Conservation (phyloP, 2,329 filamentous ascomycete species). For the Alternaria alternata region DNA sequence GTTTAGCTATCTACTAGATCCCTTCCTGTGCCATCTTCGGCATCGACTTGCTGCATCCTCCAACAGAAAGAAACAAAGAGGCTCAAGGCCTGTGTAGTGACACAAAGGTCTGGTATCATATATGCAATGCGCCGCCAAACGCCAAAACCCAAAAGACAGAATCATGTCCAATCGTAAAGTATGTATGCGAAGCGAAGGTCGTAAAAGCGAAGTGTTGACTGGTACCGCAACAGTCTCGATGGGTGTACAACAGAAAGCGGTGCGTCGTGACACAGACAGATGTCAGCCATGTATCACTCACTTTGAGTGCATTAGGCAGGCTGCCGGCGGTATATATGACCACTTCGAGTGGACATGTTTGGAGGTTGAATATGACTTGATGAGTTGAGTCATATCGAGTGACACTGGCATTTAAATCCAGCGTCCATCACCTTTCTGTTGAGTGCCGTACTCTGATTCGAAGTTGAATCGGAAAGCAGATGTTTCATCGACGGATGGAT, state of each 20-base stretch:
- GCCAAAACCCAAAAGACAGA: slow-evolving; percentile 37
- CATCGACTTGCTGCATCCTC: slow-evolving; percentile 6
- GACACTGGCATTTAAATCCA: slow-evolving; percentile 27
- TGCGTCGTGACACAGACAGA: slow-evolving; percentile 19
- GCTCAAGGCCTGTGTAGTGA: slow-evolving; percentile 42
- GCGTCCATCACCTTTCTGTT: slow-evolving; percentile 24
- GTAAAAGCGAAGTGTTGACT: slow-evolving; percentile 28
- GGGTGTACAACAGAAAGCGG: slow-evolving; percentile 20
- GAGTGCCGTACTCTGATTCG: slow-evolving; percentile 33
- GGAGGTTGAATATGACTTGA: neutral
- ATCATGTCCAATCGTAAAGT: slow-evolving; percentile 43
- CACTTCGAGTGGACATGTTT: neutral
- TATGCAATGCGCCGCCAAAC: slow-evolving; percentile 37
- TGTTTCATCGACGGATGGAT: slow-evolving; percentile 50
- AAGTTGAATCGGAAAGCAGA: slow-evolving; percentile 50
- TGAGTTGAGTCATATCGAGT: neutral
- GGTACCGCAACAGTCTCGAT: neutral
- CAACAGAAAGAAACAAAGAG: slow-evolving; percentile 26
- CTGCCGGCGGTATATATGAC: slow-evolving; percentile 1
- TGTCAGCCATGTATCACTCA: slow-evolving; percentile 16
- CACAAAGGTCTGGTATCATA: slow-evolving; percentile 51
- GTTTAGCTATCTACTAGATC: slow-evolving; percentile 9
- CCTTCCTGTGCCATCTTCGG: slow-evolving; percentile 7
- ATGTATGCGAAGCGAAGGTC: slow-evolving; percentile 30
- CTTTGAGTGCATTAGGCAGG: slow-evolving; percentile 3